Evolutionary conservation across 2,329 filamentous ascomycete species (phyloP).

Genomic region (Trichoderma oligosporum): DNA sequence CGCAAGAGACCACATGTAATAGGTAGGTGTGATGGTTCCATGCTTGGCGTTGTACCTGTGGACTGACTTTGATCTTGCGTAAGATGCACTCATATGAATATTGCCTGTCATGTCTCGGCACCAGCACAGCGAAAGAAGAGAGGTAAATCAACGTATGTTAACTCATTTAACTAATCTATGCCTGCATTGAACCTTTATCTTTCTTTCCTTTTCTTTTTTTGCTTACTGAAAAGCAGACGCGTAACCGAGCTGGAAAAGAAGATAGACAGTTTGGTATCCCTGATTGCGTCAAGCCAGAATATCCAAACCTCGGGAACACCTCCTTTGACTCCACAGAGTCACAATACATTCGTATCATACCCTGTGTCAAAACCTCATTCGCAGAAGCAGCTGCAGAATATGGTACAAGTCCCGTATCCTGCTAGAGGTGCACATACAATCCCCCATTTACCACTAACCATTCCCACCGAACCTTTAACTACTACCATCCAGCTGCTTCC

Average conservation of each 20-base stretch:
- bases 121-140: conserved; percentile 34
- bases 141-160: conserved; percentile 36
- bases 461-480: background rate
- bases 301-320: conserved; percentile 22
- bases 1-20: conserved; percentile 26
- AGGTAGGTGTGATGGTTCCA: conserved; percentile 25
- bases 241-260: conserved; percentile 39
- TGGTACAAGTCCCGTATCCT: background rate
- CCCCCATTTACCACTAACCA: background rate
- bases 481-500: conserved; percentile 32
- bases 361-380: background rate
- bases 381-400: background rate
- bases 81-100: conserved; percentile 36
- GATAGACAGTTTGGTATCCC: conserved; percentile 39
- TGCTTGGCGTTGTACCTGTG: background rate
- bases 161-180: no score
- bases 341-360: background rate
- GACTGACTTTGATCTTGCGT: background rate
- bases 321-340: conserved; percentile 21
- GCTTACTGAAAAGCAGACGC: conserved; percentile 26
- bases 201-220: background rate
- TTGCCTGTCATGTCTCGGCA: conserved; percentile 34
- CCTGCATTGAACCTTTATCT: no score
- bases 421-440: background rate
- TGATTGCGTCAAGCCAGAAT: conserved; percentile 33